Percentiles rank a stretch among this genome's conserved stretches.
These are phyloP conservation scores for Auricularia auricula-judae DNA, from an alignment of 768 basidiomycete species.

Conservation along the genomic window DNA sequence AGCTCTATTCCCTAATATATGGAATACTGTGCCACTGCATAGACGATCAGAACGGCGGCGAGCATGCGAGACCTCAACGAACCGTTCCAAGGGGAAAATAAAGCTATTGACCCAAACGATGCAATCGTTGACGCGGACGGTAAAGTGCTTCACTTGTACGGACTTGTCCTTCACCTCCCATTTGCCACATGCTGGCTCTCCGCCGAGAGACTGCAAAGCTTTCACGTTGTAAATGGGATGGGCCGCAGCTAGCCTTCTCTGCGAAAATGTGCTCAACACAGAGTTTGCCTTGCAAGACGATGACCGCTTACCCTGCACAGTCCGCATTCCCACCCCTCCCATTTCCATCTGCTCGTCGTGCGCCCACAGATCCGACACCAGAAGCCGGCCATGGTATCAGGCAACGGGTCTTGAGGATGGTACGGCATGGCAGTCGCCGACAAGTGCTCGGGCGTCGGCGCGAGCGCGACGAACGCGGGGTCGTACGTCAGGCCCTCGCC, in stretches of 20 bases:
- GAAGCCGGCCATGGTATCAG: conserved; percentile 30
- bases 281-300: neutral
- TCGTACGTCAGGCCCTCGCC: conserved; percentile 4
- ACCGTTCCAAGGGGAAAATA: conserved; percentile 17
- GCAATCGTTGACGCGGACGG: too few species aligned
- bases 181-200: too few species aligned
- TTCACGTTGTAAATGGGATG: too few species aligned
- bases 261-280: neutral
- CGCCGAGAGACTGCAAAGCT: too few species aligned
- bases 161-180: too few species aligned
- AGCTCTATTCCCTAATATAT: conserved; percentile 30
- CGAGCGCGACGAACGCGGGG: conserved; percentile 2
- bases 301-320: conserved; percentile 37
- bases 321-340: conserved; percentile 65
- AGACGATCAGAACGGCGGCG: too few species aligned
- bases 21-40: conserved; percentile 52
- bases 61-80: neutral
- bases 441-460: neutral
- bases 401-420: neutral
- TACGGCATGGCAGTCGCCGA: neutral
- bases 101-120: conserved; percentile 30
- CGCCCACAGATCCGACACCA: conserved; percentile 62
- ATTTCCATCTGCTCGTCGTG: conserved; percentile 66
- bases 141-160: too few species aligned
- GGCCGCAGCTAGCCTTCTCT: neutral